Conservation (phyloP, 352 stramenopile species). For the Pythium chondricola region DNA sequence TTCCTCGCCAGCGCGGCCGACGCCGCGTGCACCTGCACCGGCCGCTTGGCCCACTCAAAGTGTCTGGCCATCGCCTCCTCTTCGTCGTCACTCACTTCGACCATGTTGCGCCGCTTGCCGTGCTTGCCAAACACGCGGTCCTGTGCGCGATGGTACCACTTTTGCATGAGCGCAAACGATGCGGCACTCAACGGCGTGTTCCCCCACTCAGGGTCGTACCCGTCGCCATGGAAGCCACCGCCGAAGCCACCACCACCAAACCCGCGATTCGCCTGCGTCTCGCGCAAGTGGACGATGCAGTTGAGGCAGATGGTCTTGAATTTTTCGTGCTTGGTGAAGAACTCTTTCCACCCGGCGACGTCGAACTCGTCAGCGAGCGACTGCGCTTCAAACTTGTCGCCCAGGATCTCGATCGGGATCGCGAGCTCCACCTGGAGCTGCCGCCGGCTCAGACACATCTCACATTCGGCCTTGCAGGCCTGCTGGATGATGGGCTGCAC, state of each 20-base stretch:
- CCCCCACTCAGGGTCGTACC: constrained; percentile 24
- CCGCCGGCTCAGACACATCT: constrained; percentile 92
- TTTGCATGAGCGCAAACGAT: constrained; percentile 85
- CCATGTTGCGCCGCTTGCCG: constrained; percentile 43
- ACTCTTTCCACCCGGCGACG: constrained; percentile 92
- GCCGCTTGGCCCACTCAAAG: constrained; percentile 77
- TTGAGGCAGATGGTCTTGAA: constrained; percentile 95
- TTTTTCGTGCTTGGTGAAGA: constrained; percentile 90
- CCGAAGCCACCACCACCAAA: constrained; percentile 25
- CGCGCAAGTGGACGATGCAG: constrained; percentile 82
- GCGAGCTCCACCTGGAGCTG: constrained; percentile 93
- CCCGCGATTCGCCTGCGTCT: constrained; percentile 23
- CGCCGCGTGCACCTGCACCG: constrained; percentile 57
- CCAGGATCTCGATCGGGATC: constrained; percentile 90
- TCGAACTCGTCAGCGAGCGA: constrained; percentile 89
- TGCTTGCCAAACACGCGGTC: constrained; percentile 81
- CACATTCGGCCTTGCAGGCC: constrained; percentile 89
- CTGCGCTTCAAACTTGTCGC: constrained; percentile 89
- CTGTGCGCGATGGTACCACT: constrained; percentile 90
- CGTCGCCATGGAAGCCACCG: neutral
- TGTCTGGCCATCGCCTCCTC: constrained; percentile 61
- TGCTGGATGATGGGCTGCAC: constrained; percentile 91
- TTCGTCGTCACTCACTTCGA: constrained; percentile 86
- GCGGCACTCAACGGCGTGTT: constrained; percentile 75
- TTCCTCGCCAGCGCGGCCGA: constrained; percentile 79